These are phyloP conservation scores for Saccharomycopsis olivae DNA, from an alignment of 805 yeast genomes.

Conservation along the genomic window DNA sequence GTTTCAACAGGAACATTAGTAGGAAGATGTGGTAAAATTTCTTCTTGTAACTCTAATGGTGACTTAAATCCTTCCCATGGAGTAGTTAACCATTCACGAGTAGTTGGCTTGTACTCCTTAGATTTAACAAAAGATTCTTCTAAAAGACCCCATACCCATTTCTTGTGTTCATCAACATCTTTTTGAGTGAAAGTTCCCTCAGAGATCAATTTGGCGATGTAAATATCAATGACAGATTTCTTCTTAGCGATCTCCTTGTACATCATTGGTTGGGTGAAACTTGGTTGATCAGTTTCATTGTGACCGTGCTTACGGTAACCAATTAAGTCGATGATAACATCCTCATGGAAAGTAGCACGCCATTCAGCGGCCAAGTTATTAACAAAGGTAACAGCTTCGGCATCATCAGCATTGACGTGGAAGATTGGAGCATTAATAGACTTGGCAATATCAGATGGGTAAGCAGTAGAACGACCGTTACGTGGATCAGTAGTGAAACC, in stretches of 20 bases:
- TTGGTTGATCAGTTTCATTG: conserved; percentile 98
- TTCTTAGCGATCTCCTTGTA: conserved; percentile 83
- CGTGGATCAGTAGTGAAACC: conserved; percentile 99
- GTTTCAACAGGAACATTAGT: conserved; percentile 71
- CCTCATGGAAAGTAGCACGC: conserved; percentile 94
- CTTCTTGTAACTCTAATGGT: conserved; percentile 92
- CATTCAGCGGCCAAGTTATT: conserved; percentile 97
- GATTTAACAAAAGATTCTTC: conserved; percentile 86
- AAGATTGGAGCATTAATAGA: conserved; percentile 95
- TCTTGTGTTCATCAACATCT: conserved; percentile 91
- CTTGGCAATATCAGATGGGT: conserved; percentile 96
- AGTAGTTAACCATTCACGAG: conserved; percentile 96
- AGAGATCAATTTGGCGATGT: conserved; percentile 63
- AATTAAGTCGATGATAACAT: conserved; percentile 91
- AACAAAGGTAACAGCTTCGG: conserved; percentile 83
- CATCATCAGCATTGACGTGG: conserved; percentile 98
- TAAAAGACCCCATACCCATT: conserved; percentile 93
- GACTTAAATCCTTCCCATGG: conserved; percentile 99
- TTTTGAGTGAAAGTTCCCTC: conserved; percentile 86
- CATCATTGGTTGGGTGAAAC: conserved; percentile 98
- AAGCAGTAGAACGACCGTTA: conserved; percentile 93
- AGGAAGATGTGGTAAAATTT: conserved; percentile 91
- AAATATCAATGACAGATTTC: conserved; percentile 79
- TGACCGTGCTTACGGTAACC: conserved; percentile 99
- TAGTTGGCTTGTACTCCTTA: conserved; percentile 80